Evolutionary conservation across 2,329 filamentous ascomycete species (phyloP), one percentile per base, ranked within the genome.

Genomic region (Shiraia sp.): DNA sequence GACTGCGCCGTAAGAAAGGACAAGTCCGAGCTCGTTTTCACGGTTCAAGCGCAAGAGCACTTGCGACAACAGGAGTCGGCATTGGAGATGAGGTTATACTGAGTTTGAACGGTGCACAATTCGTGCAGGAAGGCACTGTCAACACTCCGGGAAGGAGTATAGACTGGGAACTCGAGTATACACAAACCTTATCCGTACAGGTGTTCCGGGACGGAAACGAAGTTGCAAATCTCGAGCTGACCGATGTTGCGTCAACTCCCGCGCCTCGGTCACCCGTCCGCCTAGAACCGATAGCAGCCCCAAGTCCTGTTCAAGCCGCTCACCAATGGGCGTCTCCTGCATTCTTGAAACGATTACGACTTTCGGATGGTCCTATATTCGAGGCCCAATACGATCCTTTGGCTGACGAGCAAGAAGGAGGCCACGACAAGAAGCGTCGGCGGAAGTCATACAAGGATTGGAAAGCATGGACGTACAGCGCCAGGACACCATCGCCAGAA

Each of bases 21-120:
- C 90, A 96, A 69, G 82, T 96, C 15, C 85, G 90, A 42, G 80
- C 90, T 34, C 81, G 85, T 29, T 90, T 96, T 55, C 76, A 78
- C 22, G 88, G 86, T 7, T 72, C 81, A 4, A 82, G 83, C 51
- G 92, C 89, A 12, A 82, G 82, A 56, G 80, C 80, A 13, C 76
- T 95, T 27, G 81, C 84, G 6, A 78, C 80, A 34, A 80, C 80
- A 9, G 81, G 79, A 9, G 71, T 96, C 16, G 85, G 86, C 2
- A 92, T 90, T 53, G 89, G 90, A 12, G 91, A 96, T 68, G 80
- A 82, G 50, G 72, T 96, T 22, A 69, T 80, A 3, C 65, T 97
- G 50, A 77, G 80, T 48, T 73, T 97, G 47, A 77, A 81, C 26
- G 88, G 88, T 2, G 87, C 77, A 4, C 72, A 78, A 42, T 93